Evolutionary conservation across 2,329 filamentous ascomycete genomes (phyloP), one percentile per base, ranked within the genome.

Genomic region (Hyphodiscus sp.): DNA sequence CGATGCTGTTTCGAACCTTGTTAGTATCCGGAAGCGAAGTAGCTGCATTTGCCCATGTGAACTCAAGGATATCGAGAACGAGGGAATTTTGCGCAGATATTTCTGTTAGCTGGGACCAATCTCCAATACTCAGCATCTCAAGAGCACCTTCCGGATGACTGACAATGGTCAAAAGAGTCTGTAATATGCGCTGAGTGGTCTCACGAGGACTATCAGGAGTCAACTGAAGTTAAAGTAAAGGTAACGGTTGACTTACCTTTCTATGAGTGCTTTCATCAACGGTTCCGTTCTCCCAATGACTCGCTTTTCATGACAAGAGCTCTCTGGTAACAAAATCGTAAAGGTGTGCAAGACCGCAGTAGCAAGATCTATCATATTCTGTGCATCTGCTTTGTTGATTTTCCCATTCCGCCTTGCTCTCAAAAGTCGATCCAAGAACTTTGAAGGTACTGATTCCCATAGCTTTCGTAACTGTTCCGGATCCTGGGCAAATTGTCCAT

Each of bases 291-390:
- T 73, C 23, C 67, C 72, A 3, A 78, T 69, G 29, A 86, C 73
- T 59, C 73, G 78, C 15, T 68, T 58, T 18, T 78, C 69, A 18
- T 70, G 68, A 43, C 69, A 71, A 5, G 71, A 71, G 2, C 72
- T 68, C 3, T 75, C 72, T 0, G 83, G 77, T 3, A 87, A 69
- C 11, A 87, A 68, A 8, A 76, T 69, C 0, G 77, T 69, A 63
- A 88, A 87, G 0, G 78, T 81, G 63, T 86, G 79, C 6, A 87
- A 65, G 13, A 88, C 77, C 29, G 79, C 78, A 2, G 85, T 79
- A 2, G 79, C 81, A 15, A 87, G 70, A 60, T 82, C 78, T 10
- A 85, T 71, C 81, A 87, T 85, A 56, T 82, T 75, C 55, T 72
- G 77, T 13, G 76, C 72, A 56, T 84, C 74, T 20, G 73, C 18